Percentiles rank a stretch among this genome's conserved stretches.
Evolutionary conservation across 2,329 filamentous ascomycete genomes (phyloP).

Genomic region (Clonostachys chloroleuca): DNA sequence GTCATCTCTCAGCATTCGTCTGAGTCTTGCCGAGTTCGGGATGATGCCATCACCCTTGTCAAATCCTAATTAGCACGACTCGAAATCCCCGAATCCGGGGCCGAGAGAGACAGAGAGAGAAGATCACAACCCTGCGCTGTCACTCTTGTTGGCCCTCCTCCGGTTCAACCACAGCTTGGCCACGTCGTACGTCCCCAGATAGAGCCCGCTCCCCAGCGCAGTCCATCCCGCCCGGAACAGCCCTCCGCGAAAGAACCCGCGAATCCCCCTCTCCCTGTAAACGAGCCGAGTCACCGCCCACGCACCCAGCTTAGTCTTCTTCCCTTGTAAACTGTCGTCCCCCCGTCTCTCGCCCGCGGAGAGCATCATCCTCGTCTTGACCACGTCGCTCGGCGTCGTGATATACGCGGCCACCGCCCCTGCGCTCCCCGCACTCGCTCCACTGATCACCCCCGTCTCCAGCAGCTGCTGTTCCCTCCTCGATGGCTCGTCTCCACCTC

Average conservation of each 20-base stretch:
- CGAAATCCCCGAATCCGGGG: no score
- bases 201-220: constrained; percentile 75
- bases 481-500: constrained; percentile 12
- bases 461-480: constrained; percentile 31
- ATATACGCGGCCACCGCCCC: constrained; percentile 72
- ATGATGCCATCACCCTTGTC: neutral
- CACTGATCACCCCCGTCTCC: constrained; percentile 69
- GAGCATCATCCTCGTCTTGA: constrained; percentile 89
- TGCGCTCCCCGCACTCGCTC: constrained; percentile 66
- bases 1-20: neutral
- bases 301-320: constrained; percentile 22
- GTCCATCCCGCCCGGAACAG: constrained; percentile 75
- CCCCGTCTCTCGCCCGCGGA: constrained; percentile 36
- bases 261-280: constrained; percentile 60
- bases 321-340: constrained; percentile 1
- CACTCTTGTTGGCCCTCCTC: no score
- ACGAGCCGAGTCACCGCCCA: constrained; percentile 62
- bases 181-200: constrained; percentile 82
- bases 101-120: no score
- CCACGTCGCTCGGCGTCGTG: constrained; percentile 86
- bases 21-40: neutral
- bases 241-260: constrained; percentile 74
- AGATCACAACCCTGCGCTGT: no score
- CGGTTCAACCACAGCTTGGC: constrained; percentile 59
- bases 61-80: no score